These are phyloP conservation scores for Saturnispora galanensis DNA, from an alignment of 805 yeast species.

Conservation along the genomic window DNA sequence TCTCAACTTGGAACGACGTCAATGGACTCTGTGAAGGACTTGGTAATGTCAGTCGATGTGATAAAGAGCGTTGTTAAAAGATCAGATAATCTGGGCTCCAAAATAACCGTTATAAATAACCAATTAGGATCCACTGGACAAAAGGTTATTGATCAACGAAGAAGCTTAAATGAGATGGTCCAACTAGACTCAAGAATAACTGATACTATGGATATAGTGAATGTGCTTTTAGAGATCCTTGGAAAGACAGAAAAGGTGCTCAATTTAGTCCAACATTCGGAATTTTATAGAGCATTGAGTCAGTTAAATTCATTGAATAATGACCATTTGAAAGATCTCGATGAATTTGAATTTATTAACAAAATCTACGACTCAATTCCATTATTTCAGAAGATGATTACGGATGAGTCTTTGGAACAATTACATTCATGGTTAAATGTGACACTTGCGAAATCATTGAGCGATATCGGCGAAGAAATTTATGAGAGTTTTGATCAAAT, in stretches of 20 bases:
- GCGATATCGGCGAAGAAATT: slow-evolving; percentile 46
- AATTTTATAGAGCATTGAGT: slow-evolving; percentile 80
- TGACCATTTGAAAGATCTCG: slow-evolving; percentile 53
- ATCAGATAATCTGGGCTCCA: slow-evolving; percentile 47
- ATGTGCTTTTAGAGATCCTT: slow-evolving; percentile 66
- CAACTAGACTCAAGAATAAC: slow-evolving; percentile 58
- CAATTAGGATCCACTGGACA: slow-evolving; percentile 56
- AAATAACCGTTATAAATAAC: slow-evolving; percentile 45
- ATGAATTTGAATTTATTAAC: slow-evolving; percentile 63
- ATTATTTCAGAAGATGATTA: slow-evolving; percentile 57
- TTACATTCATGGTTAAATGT: slow-evolving; percentile 55
- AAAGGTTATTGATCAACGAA: slow-evolving; percentile 54
- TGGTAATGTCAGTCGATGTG: slow-evolving; percentile 48
- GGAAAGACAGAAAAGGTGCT: slow-evolving; percentile 82
- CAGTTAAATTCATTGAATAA: slow-evolving; percentile 65
- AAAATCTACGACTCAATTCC: slow-evolving; percentile 73
- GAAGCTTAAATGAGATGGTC: slow-evolving; percentile 46
- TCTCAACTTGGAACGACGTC: slow-evolving; percentile 53
- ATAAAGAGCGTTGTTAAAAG: slow-evolving; percentile 51
- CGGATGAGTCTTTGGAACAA: slow-evolving; percentile 61
- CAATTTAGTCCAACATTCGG: slow-evolving; percentile 62
- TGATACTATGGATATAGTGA: slow-evolving; percentile 61
- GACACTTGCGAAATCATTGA: slow-evolving; percentile 51
- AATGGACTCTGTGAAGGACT: slow-evolving; percentile 47
- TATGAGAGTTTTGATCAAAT: slow-evolving; percentile 46